Evolutionary conservation across 805 yeast genomes (phyloP).

Genomic region (Diddensiella transvaalensis): DNA sequence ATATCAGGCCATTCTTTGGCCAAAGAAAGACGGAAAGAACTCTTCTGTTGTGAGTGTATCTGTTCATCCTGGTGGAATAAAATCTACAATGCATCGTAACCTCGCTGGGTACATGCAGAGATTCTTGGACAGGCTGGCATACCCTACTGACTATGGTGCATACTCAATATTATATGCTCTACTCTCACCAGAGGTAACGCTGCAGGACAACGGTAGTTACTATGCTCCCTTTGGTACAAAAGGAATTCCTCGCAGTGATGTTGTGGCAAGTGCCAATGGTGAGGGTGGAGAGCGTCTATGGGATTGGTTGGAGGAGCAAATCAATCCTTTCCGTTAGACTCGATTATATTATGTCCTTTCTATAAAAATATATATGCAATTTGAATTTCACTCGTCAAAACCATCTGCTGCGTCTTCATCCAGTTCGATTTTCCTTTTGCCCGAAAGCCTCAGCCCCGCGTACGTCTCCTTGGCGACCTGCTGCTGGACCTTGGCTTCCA

Average conservation of each 20-base stretch:
- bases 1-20: constrained; percentile 38
- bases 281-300: constrained; percentile 36
- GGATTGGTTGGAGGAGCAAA: constrained; percentile 34
- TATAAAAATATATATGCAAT: no score
- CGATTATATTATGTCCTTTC: neutral
- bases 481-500: constrained; percentile 79
- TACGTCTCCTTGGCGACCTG: constrained; percentile 78
- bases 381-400: neutral
- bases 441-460: constrained; percentile 59
- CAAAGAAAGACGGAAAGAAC: constrained; percentile 16
- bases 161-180: constrained; percentile 43
- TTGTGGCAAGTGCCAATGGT: constrained; percentile 32
- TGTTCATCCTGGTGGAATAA: constrained; percentile 42
- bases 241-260: constrained; percentile 38
- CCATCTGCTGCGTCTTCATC: constrained; percentile 54
- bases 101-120: constrained; percentile 2
- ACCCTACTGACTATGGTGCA: constrained; percentile 35
- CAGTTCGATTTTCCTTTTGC: constrained; percentile 60
- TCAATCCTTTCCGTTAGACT: neutral
- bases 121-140: constrained; percentile 7
- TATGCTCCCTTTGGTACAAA: constrained; percentile 42
- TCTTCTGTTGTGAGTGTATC: constrained; percentile 34
- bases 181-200: constrained; percentile 35
- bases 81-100: constrained; percentile 36
- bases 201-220: constrained; percentile 34